Percentiles rank a stretch among this genome's conserved stretches.
These are phyloP conservation scores for Telopea speciosissima DNA, from an alignment of 177 flowering plant genomes.

Conservation along the genomic window DNA sequence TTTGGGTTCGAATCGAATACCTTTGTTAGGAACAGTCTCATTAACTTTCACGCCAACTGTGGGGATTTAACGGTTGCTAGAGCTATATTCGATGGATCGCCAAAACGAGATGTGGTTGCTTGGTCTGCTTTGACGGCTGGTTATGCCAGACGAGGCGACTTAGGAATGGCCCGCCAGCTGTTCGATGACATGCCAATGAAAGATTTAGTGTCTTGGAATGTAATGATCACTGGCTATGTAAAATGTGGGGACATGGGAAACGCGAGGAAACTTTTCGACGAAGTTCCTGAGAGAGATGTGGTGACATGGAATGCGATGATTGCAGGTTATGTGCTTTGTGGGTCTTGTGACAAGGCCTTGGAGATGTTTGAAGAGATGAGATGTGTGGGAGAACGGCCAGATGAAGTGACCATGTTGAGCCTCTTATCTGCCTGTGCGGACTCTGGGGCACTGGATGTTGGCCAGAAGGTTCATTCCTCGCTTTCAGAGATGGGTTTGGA, in stretches of 20 bases:
- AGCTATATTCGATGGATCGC: slow-evolving; percentile 44
- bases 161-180: slow-evolving; percentile 40
- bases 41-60: slow-evolving; percentile 58
- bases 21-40: slow-evolving; percentile 53
- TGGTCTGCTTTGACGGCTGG: slow-evolving; percentile 82
- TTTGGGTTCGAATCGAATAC: slow-evolving; percentile 42
- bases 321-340: slow-evolving; percentile 51
- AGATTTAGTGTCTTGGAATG: slow-evolving; percentile 80
- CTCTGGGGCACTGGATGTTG: slow-evolving; percentile 50
- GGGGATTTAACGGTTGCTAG: slow-evolving; percentile 57
- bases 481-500: slow-evolving; percentile 31
- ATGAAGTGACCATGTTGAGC: slow-evolving; percentile 69
- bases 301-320: slow-evolving; percentile 85
- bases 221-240: slow-evolving; percentile 65
- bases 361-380: slow-evolving; percentile 66
- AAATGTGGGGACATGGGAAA: slow-evolving; percentile 63
- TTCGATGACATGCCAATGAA: slow-evolving; percentile 66
- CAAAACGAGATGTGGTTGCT: slow-evolving; percentile 45
- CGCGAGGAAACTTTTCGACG: slow-evolving; percentile 53
- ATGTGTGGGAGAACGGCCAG: slow-evolving; percentile 40
- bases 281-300: slow-evolving; percentile 51
- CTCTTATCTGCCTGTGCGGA: slow-evolving; percentile 63
- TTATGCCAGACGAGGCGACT: slow-evolving; percentile 62
- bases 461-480: slow-evolving; percentile 42
- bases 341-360: slow-evolving; percentile 35